Evolutionary conservation across 305 asterid genomes (phyloP), one percentile per base, ranked within the genome.

Genomic region (Euphrasia arctica): DNA sequence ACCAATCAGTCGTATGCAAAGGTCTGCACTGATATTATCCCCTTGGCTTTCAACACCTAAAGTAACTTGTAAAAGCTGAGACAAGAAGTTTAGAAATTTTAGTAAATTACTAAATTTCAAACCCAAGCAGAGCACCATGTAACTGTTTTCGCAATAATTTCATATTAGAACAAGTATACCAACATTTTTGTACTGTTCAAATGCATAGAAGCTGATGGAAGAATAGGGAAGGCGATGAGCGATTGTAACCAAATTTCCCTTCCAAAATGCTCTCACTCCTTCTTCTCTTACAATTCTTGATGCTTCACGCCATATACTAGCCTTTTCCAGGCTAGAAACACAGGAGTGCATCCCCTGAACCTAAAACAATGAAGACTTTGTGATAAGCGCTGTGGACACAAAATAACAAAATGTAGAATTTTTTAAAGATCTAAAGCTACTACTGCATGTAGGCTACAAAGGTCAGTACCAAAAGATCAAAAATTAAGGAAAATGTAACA

Each of bases 201-300:
- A 90, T 5, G 97, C 82, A 73, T 81, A 90, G 70, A 90, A 86
- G 84, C 90, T 88, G 60, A 90, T 74, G 65, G 95, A 80, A 56
- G 96, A 88, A 77, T 90, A 90, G 11, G 97, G 97, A 75, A 90
- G 86, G 45, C 96, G 88, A 60, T 86, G 97, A 15, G 89, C 83
- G 34, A 88, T 84, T 2, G 97, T 90, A 72, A 88, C 96, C 80
- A 88, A 79, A 78, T 88, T 88, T 32, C 97, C 97, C 77, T 84
- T 88, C 97, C 97, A 90, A 78, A 90, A 86, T 45, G 96, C 96
- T 18, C 89, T 67, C 68, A 79, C 72, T 39, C 97, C 97, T 79
- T 90, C 95, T 75, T 90, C 89, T 67, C 78, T 75, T 36, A 79
- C 79, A 66, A 90, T 82, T 54, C 81, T 78, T 43, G 82, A 75